Evolutionary conservation across 2,329 filamentous ascomycete genomes (phyloP).

Genomic region (Celoporthe dispersa): DNA sequence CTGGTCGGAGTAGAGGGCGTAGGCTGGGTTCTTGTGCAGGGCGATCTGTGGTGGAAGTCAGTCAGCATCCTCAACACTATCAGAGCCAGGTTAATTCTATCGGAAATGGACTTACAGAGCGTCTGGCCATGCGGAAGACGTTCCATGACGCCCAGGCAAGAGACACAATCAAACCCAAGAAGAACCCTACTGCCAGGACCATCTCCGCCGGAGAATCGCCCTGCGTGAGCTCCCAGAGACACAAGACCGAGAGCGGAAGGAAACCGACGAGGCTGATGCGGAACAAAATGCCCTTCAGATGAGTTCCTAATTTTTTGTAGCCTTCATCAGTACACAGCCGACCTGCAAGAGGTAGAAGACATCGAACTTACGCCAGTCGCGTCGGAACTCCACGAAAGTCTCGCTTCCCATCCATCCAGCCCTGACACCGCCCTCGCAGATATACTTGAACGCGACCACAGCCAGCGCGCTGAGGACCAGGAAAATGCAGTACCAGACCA

Average conservation of each 20-base stretch:
- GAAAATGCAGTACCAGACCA: conserved; percentile 82
- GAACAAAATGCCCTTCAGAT: conserved; percentile 82
- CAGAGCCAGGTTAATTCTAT: background rate
- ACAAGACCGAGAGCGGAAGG: conserved; percentile 82
- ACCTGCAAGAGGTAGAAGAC: background rate
- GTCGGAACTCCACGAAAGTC: conserved; percentile 84
- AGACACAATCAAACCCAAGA: conserved; percentile 74
- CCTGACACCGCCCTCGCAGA: conserved; percentile 73
- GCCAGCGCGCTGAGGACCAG: conserved; percentile 70
- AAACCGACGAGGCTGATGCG: conserved; percentile 82
- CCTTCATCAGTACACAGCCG: background rate
- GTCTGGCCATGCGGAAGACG: conserved; percentile 79
- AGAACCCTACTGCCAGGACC: conserved; percentile 78
- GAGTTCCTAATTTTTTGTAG: conserved; percentile 18
- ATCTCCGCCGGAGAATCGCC: conserved; percentile 79
- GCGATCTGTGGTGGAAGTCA: conserved; percentile 44
- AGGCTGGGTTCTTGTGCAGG: conserved; percentile 90
- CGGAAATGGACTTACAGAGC: conserved; percentile 54
- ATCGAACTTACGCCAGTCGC: conserved; percentile 69
- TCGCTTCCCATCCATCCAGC: conserved; percentile 76
- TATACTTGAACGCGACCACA: conserved; percentile 74
- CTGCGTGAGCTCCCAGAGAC: conserved; percentile 82
- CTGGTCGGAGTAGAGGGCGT: conserved; percentile 87
- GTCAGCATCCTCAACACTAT: background rate
- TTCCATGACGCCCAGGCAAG: conserved; percentile 81